Conservation (phyloP, 2,329 filamentous ascomycete species). For the Metarhizium brunneum region DNA sequence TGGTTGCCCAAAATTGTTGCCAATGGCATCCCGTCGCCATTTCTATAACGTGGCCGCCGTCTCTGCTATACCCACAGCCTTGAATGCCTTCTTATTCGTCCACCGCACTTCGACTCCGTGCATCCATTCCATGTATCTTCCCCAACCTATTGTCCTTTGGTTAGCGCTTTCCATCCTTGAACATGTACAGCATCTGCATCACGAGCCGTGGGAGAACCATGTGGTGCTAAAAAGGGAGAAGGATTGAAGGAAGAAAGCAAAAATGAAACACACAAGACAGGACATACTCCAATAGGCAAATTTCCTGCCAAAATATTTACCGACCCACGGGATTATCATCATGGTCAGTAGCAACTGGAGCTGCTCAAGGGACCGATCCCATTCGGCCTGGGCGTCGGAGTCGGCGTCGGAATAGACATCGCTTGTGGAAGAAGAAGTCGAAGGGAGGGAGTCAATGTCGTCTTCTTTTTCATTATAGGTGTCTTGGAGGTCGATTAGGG, state of each 20-base stretch:
- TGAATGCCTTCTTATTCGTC: conserved; percentile 55
- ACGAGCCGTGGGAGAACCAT: background rate
- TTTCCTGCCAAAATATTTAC: conserved; percentile 90
- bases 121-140: conserved; percentile 88
- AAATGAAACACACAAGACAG: background rate
- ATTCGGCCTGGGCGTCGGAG: conserved; percentile 87
- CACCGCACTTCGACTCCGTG: conserved; percentile 66
- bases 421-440: conserved; percentile 40
- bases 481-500: conserved; percentile 42
- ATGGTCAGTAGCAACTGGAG: conserved; percentile 87
- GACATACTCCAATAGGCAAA: conserved; percentile 86
- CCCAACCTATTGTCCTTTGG: conserved; percentile 59
- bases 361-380: conserved; percentile 90
- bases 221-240: background rate
- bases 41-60: conserved; percentile 45
- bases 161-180: background rate
- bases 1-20: background rate
- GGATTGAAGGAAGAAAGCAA: background rate
- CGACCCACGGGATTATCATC: conserved; percentile 86
- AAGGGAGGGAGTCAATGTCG: conserved; percentile 56
- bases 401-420: conserved; percentile 50
- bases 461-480: conserved; percentile 39
- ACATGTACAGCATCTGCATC: background rate
- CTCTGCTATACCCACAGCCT: conserved; percentile 52
- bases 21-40: background rate